Evolutionary conservation across 371 early-diverging fungal genomes (phyloP).

Genomic region (Mortierella sp.): DNA sequence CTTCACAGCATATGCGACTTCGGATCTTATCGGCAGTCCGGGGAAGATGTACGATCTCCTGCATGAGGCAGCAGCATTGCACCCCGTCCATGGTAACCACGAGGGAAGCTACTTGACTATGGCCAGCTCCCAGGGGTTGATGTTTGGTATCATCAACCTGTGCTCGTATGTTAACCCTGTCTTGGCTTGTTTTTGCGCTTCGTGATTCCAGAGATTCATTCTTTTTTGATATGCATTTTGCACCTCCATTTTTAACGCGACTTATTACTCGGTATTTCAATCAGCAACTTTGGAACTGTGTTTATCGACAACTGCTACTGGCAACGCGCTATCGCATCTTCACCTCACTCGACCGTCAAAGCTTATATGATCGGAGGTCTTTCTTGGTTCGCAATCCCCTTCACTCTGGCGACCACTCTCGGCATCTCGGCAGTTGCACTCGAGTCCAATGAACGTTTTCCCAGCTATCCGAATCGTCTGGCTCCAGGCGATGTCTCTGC

Average conservation of each 20-base stretch:
- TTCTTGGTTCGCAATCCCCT: conserved; percentile 80
- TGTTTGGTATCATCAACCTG: conserved; percentile 79
- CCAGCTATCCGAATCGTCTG: conserved; percentile 60
- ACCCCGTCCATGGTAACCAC: conserved; percentile 70
- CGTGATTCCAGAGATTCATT: too few relatives aligned
- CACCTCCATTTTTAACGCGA: too few relatives aligned
- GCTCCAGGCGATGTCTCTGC: conserved; percentile 59
- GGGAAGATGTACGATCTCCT: conserved; percentile 74
- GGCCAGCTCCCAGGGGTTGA: conserved; percentile 69
- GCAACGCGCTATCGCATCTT: conserved; percentile 78
- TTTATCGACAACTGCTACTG: conserved; percentile 80
- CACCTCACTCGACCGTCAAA: conserved; percentile 73
- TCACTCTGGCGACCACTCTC: conserved; percentile 76
- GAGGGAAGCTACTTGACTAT: conserved; percentile 75
- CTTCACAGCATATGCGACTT: conserved; percentile 73
- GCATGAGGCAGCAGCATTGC: conserved; percentile 55
- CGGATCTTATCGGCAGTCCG: conserved; percentile 71
- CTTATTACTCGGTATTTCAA: too few relatives aligned
- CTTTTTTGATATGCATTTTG: too few relatives aligned
- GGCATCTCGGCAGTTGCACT: conserved; percentile 76
- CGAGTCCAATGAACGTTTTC: conserved; percentile 59
- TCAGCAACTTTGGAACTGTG: conserved; percentile 75
- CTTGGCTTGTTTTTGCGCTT: too few relatives aligned
- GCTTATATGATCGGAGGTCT: conserved; percentile 78
- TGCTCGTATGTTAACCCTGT: conserved; percentile 54